Percentiles rank a stretch among this genome's conserved stretches.
phyloP scores from a whole-genome alignment of 768 basidiomycete genomes.

The Psilocybe azurescens region DNA sequence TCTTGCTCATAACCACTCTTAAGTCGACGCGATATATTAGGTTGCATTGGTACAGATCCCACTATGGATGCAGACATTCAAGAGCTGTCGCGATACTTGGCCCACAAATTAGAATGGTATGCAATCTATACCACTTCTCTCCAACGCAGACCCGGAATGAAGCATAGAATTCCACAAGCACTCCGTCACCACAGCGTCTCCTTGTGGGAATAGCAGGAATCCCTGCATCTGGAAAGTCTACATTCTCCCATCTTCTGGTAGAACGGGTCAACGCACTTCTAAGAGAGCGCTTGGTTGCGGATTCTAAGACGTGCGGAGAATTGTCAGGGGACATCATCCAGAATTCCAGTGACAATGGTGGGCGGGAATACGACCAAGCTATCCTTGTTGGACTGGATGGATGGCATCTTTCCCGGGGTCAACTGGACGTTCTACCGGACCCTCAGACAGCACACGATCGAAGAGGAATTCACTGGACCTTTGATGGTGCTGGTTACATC shows the following conservation, averaged over 20 bases:
- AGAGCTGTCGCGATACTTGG: constrained; percentile 28
- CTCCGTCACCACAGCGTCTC: constrained; percentile 48
- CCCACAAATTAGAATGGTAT: constrained; percentile 41
- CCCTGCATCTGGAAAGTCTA: constrained; percentile 90
- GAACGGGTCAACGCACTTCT: constrained; percentile 56
- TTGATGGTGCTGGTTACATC: constrained; percentile 77
- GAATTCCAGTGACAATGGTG: neutral
- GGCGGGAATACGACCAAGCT: constrained; percentile 36
- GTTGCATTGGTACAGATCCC: neutral
- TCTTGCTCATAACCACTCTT: neutral
- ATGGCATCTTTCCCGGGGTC: constrained; percentile 86
- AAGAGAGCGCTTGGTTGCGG: constrained; percentile 1
- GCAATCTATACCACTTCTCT: constrained; percentile 16
- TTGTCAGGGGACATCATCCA: neutral
- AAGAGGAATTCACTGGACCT: constrained; percentile 92
- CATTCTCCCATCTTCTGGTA: constrained; percentile 66
- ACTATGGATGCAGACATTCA: constrained; percentile 30
- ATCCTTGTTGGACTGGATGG: constrained; percentile 86
- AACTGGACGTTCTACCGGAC: constrained; percentile 79
- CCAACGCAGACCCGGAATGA: constrained; percentile 1
- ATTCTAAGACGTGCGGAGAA: neutral
- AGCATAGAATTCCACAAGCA: constrained; percentile 31
- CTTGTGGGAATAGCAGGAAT: constrained; percentile 78
- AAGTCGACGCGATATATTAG: too few species aligned
- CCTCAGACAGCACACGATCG: constrained; percentile 79